A percentile compares a stretch with the other conserved stretches of the same genome.
These are phyloP conservation scores for Suillus americanus DNA, from an alignment of 768 basidiomycete genomes.

Conservation along the genomic window DNA sequence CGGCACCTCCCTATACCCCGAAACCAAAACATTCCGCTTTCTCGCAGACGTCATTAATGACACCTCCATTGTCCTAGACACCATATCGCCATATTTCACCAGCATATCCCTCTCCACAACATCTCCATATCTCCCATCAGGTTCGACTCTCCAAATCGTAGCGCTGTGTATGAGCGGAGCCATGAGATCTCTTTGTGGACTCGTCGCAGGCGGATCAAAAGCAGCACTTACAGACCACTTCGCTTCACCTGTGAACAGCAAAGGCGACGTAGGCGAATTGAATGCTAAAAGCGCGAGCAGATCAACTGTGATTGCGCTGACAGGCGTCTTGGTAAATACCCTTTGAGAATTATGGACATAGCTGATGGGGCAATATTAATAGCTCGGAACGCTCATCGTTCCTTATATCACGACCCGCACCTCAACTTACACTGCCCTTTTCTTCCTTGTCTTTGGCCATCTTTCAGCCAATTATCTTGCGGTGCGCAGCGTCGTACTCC, in stretches of 20 bases:
- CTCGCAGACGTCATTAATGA: constrained; percentile 70
- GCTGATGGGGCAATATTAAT: neutral
- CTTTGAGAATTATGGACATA: neutral
- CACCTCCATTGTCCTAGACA: constrained; percentile 56
- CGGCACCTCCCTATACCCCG: constrained; percentile 64
- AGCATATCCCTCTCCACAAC: constrained; percentile 26
- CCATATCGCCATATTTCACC: constrained; percentile 55
- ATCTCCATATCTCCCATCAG: constrained; percentile 33
- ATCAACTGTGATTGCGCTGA: constrained; percentile 65
- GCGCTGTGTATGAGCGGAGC: constrained; percentile 60
- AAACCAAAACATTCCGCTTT: constrained; percentile 69
- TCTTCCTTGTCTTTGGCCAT: constrained; percentile 52
- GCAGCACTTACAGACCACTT: constrained; percentile 69
- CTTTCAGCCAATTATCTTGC: constrained; percentile 59
- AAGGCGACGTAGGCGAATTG: constrained; percentile 68
- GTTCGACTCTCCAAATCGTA: constrained; percentile 39
- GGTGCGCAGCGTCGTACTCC: constrained; percentile 56
- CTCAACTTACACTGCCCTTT: constrained; percentile 51
- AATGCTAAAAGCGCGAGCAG: constrained; percentile 74
- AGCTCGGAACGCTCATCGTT: constrained; percentile 64
- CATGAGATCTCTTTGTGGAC: constrained; percentile 56
- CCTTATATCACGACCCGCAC: constrained; percentile 49
- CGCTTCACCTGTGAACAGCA: constrained; percentile 46
- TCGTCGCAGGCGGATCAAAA: constrained; percentile 71
- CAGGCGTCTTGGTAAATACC: constrained; percentile 65